Base-by-base conservation (phyloP, 208 protist species). In the Trypanosoma rangeli region DNA sequence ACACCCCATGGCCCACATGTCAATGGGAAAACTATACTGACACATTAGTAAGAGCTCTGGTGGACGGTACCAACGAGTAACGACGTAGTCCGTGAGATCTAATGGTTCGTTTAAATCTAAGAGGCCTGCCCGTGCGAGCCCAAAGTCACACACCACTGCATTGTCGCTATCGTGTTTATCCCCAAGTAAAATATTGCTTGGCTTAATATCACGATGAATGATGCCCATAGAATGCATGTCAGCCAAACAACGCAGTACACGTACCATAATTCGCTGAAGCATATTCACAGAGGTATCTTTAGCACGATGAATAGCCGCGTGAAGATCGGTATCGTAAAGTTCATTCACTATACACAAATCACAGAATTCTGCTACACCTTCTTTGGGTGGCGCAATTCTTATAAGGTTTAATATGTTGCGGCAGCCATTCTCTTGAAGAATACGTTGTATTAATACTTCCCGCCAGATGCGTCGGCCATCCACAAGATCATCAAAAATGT, bases 1-100 rank as follows among this genome's bases (percentile, higher is more conserved):
- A 74, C 99, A 99, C 18, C 99, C 99, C 18, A 99, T 90, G 0
- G 92, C 93, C 98, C 99, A 99, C 20, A 99, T 68, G 78, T 99
- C 99, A 59, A 99, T 84, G 0, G 90, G 75, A 65, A 87, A 87
- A 76, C 80, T 77, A 79, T 97, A 88, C 9, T 85, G 68, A 75
- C 94, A 98, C 78, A 97, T 94, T 24, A 99, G 84, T 60, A 99
- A 91, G 33, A 99, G 87, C 84, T 99, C 98, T 12, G 99, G 99
- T 15, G 99, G 98, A 26, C 99, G 90, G 82, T 99, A 99, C 98
- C 98, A 99, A 20, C 99, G 86, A 16, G 98, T 99, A 26, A 98
- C 95, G 37, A 99, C 97, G 75, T 98, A 99, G 74, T 98, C 97
- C 12, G 97, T 99, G 68, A 99, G 83, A 70, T 95, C 84, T 15